Evolutionary conservation across 345 rosid genomes (phyloP), one percentile per base, ranked within the genome.

Genomic region (Euphorbia lathyris): DNA sequence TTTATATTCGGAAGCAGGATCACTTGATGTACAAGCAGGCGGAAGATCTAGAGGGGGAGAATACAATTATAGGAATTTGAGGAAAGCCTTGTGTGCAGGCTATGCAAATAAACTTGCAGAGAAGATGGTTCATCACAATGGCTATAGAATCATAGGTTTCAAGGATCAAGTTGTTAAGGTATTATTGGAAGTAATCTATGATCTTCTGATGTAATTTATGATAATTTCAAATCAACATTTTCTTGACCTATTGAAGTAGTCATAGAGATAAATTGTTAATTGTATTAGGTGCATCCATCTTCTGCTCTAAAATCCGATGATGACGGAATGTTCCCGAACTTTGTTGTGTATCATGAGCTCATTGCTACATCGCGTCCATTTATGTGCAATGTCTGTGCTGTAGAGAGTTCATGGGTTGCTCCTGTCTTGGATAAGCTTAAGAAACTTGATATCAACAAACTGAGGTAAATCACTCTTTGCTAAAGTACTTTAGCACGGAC

Each of bases 151-250:
- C 8, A 59, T 89, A 53, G 88, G 87, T 62, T 89, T 88, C 79
- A 82, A 85, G 78, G 81, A 91, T 52, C 98, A 90, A 73, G 84
- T 94, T 55, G 93, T 91, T 73, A 96, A 91, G 97, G 98, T 91
- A 77, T 42, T 13, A 61, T 30, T 42, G 32, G 34, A n/a, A n/a
- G 22, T 30, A 16, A 17, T 32, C n/a, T 48, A 19, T 59, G 25
- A 40, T 42, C 58, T 57, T 57, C 10, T 52, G 45, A 52, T 14
- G 53, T 51, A 51, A n/a, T 51, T 19, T 51, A 42, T 53, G 12
- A 67, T 22, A 20, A 2, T 52, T 62, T 34, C 26, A 40, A 38
- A 13, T 52, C 36, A 32, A 7, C 30, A 50, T 22, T 19, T 23
- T 22, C 65, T 70, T 45, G 14, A 11, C 30, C 17, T 22, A 42